These are phyloP conservation scores for Naganishia onofrii DNA, from an alignment of 768 basidiomycete species.

Conservation along the genomic window DNA sequence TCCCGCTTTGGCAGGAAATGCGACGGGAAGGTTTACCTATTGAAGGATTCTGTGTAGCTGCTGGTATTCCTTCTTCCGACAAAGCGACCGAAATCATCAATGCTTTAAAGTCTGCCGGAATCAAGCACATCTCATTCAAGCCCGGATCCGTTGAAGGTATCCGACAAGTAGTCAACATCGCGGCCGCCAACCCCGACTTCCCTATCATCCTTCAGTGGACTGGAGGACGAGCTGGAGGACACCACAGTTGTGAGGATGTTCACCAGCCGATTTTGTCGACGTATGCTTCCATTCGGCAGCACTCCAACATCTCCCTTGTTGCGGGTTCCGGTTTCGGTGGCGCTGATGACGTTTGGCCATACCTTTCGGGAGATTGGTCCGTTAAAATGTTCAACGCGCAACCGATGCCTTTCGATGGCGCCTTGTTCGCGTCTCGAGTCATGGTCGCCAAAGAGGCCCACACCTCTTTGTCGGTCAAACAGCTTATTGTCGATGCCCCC, in stretches of 20 bases:
- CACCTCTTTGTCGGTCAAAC: constrained; percentile 89
- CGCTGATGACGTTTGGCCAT: constrained; percentile 88
- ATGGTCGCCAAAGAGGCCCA: constrained; percentile 99
- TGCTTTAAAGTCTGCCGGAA: constrained; percentile 74
- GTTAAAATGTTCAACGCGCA: constrained; percentile 73
- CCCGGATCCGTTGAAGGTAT: constrained; percentile 97
- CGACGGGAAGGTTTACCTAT: constrained; percentile 88
- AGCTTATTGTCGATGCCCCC: constrained; percentile 88
- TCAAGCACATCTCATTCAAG: constrained; percentile 96
- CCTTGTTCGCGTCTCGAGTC: constrained; percentile 91
- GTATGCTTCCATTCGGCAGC: constrained; percentile 83
- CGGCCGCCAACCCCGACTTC: constrained; percentile 87
- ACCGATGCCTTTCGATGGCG: constrained; percentile 98
- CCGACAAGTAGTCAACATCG: constrained; percentile 93
- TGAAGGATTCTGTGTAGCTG: constrained; percentile 99
- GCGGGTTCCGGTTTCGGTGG: constrained; percentile 95
- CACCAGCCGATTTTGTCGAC: constrained; percentile 91
- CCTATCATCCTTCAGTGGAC: constrained; percentile 99
- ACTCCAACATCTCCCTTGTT: constrained; percentile 81
- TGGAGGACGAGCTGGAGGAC: constrained; percentile 95
- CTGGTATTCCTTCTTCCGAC: constrained; percentile 93
- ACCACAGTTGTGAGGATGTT: constrained; percentile 98
- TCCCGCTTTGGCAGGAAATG: constrained; percentile 98
- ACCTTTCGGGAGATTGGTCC: constrained; percentile 94
- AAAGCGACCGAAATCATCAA: constrained; percentile 95